Base-by-base conservation (phyloP, 2,329 filamentous ascomycete genomes). In the Verticillium alfalfae region DNA sequence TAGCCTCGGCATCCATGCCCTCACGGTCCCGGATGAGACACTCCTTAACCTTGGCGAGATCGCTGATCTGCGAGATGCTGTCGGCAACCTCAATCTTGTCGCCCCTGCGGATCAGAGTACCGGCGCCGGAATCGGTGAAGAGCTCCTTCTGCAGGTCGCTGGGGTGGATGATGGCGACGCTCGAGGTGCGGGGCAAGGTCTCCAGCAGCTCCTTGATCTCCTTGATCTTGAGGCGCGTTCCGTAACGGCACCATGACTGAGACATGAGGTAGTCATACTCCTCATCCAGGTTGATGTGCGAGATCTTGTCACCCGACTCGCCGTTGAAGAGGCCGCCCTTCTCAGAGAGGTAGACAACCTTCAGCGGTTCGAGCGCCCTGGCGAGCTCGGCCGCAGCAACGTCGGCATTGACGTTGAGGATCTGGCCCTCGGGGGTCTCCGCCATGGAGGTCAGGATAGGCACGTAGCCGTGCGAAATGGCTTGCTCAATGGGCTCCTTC, bases 321-420 rank as follows among this genome's bases (percentile, higher is more conserved):
- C 93, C 93, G 73, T 98, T 92, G 78, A 97, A 96, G 38, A 99
- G 80, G 8, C 94, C 95, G 58, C 95, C 95, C 84, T 98, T 98
- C 80, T 99, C 95, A 5, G 93, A 96, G n/a, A 98, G 84, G 75
- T 97, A 99, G 63, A 99, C 93, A 64, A 98, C 94, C 86, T 99
- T 99, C 70, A 98, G 81, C 34, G 95, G 95, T 77, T 98, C 89
- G 60, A 99, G 81, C 61, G 91, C 87, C 63, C 92, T 88, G 31
- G 95, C 94, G 64, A 99, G 83, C 79, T 97, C 94, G 66, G 93
- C 93, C 36, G 95, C 95, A 39, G 94, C 94, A 64, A 97, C 94
- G 76, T 99, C 95, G 39, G 95, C 95, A 71, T 99, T 99, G 74
- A 99, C 95, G 72, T 99, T 99, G 66, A 99, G 84, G 59, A 98